Base-by-base conservation (phyloP, 306 rosid species). In the Dalbergia oliveri region DNA sequence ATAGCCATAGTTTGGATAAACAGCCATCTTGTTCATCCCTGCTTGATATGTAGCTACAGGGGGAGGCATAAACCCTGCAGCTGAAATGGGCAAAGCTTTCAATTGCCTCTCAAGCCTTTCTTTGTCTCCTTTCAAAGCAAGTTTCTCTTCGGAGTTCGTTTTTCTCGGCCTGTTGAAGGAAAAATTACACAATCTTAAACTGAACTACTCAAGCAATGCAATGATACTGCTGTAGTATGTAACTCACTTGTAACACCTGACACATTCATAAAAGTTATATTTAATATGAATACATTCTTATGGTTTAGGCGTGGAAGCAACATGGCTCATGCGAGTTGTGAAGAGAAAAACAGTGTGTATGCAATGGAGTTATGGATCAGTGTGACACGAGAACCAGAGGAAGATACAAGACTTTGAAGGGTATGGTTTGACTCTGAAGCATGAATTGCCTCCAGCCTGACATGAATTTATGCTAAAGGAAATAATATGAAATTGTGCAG, bases 141-240 rank as follows among this genome's bases (percentile, higher is more conserved):
- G 80, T 73, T 93, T 95, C 85, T 95, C 99, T 59, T 89, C 95
- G 94, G 59, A 95, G 89, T 69, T 95, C 98, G n/a, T 83, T 91
- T n/a, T 95, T 95, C 91, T 95, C 99, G 0, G 86, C 92, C 99
- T 95, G 91, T 9, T 70, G 23, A 31, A 44, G 49, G n/a, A 23
- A 51, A 58, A 19, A 60, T n/a, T 31, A 41, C 23, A 11, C 33
- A 50, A 81, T 64, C 31, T 26, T 26, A 37, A 37, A 8, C 56
- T 18, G 4, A 74, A 44, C 18, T 34, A 74, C 56, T 81, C 10
- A 11, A 73, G 69, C 31, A 54, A 11, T 65, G 54, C 59, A 64
- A n/a, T 26, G 31, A 9, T 45, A 12, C 5, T 66, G 75, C n/a
- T 56, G 74, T 11, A 14, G 49, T 43, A 77, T 26, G 74, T 9